phyloP scores from a whole-genome alignment of 129 eudicot species.

The Erigeron canadensis region DNA sequence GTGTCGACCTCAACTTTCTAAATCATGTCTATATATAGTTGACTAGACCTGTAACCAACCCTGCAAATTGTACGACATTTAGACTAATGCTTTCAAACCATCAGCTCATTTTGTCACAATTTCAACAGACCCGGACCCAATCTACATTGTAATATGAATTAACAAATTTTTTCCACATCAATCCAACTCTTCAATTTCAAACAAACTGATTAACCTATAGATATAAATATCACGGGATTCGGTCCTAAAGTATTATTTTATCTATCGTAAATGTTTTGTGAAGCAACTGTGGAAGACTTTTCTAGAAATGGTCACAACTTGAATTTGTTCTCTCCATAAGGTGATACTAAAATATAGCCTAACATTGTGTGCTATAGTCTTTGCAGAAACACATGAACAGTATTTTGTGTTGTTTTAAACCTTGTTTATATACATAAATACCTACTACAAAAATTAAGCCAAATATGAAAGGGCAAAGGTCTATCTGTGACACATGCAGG shows the following conservation, averaged over 20 bases:
- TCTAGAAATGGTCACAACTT: too few species aligned
- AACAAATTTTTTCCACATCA: background rate
- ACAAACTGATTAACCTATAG: background rate
- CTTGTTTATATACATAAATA: too few species aligned
- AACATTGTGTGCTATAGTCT: too few species aligned
- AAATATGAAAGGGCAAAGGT: background rate
- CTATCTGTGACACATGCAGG: background rate
- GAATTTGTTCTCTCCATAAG: too few species aligned
- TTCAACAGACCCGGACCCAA: constrained; percentile 18
- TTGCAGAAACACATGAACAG: too few species aligned
- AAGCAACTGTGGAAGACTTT: too few species aligned
- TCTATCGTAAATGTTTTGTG: too few species aligned
- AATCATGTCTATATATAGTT: constrained; percentile 1
- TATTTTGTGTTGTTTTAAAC: too few species aligned
- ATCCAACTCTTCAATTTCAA: background rate
- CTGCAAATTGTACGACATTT: constrained; percentile 9
- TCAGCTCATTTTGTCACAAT: background rate
- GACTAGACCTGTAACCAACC: constrained; percentile 27
- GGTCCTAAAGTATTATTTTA: too few species aligned
- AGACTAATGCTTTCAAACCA: background rate
- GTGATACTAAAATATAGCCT: too few species aligned
- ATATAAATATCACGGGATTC: background rate
- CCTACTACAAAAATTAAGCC: too few species aligned
- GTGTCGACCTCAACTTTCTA: background rate
- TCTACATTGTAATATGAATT: background rate